Conservation (phyloP, 768 basidiomycete species). For the Calocera cornea region DNA sequence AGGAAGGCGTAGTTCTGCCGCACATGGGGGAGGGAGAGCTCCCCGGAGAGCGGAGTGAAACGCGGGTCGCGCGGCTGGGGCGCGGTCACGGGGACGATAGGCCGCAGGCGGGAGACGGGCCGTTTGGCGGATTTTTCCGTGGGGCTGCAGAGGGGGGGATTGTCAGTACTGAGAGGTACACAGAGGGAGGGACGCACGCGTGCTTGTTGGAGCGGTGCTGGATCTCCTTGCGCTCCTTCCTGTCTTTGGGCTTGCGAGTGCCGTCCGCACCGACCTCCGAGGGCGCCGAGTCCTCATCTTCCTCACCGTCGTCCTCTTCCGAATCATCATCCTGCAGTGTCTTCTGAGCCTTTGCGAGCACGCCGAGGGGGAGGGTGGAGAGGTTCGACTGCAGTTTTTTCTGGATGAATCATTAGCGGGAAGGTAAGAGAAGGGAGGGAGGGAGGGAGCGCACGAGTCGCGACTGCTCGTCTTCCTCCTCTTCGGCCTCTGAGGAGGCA, state of each 20-base stretch:
- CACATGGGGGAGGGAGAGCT: neutral
- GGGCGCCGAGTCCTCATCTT: neutral
- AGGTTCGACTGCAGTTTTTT: neutral
- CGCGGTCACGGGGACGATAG: neutral
- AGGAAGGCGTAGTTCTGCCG: constrained; percentile 1
- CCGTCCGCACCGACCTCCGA: neutral
- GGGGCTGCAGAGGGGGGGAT: neutral
- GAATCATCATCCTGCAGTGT: neutral
- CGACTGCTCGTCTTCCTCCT: neutral
- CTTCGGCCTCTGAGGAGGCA: neutral
- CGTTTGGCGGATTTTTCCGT: neutral
- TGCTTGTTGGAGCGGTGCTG: neutral
- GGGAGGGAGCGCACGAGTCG: neutral
- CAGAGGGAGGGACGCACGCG: neutral
- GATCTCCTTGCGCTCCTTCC: neutral
- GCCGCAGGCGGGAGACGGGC: neutral
- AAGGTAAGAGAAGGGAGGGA: neutral
- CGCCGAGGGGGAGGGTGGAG: neutral
- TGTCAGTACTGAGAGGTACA: no score
- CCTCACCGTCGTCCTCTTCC: neutral
- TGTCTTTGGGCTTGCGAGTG: neutral
- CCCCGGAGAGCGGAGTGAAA: neutral
- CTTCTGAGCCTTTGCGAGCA: neutral
- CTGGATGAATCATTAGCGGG: neutral
- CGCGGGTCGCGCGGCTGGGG: constrained; percentile 2